These are phyloP conservation scores for Carex cristatella DNA, from an alignment of 176 grass and related monocot species.

Conservation along the genomic window DNA sequence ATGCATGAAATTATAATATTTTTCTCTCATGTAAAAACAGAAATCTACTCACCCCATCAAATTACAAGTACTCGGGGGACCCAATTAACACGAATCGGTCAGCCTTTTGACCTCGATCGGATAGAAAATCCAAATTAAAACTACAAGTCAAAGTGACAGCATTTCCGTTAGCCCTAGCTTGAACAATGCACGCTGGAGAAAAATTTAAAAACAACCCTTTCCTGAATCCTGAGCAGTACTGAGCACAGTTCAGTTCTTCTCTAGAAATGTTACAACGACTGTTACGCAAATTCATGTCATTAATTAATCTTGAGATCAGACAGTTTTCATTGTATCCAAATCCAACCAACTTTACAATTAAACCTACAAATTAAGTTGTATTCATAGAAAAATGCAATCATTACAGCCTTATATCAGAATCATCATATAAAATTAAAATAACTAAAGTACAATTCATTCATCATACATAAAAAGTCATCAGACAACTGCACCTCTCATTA, in stretches of 20 bases:
- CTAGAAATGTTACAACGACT: too few relatives aligned
- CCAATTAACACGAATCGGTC: background rate
- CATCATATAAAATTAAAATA: too few relatives aligned
- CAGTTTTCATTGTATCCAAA: background rate
- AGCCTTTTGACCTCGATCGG: background rate
- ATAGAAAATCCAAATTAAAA: background rate
- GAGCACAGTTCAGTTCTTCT: too few relatives aligned
- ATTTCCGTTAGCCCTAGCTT: background rate
- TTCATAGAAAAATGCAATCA: too few relatives aligned
- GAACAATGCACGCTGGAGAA: background rate
- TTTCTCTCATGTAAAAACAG: background rate
- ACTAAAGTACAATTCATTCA: too few relatives aligned
- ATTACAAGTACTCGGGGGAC: background rate
- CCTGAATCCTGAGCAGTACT: background rate
- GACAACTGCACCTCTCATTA: too few relatives aligned
- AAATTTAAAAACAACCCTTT: background rate
- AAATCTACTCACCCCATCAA: background rate
- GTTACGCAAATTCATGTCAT: too few relatives aligned
- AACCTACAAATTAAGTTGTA: too few relatives aligned
- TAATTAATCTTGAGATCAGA: too few relatives aligned
- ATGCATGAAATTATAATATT: background rate
- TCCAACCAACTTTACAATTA: background rate
- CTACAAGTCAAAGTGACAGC: background rate
- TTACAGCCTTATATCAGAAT: too few relatives aligned
- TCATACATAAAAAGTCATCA: too few relatives aligned